Base-by-base conservation (phyloP, 2,329 filamentous ascomycete species). In the Cadophora malorum region DNA sequence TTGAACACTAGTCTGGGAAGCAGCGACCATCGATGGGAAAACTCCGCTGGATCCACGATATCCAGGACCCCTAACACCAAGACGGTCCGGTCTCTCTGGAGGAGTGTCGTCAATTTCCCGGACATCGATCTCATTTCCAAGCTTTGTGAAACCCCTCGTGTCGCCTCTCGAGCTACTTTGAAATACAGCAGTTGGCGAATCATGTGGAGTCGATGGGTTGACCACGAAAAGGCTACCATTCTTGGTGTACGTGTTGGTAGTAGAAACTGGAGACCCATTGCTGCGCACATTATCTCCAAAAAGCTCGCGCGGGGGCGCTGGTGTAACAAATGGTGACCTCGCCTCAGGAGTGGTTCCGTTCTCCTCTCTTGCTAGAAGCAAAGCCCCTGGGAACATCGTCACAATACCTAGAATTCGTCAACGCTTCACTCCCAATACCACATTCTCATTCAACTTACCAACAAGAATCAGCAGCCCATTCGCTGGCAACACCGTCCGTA, bases 401-500 rank as follows among this genome's bases (percentile, higher is more conserved):
- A 76, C 63, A 53, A 78, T 70, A 21, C 71, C 76, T 75, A 65
- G 1, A 33, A n/a, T 21, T 31, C 23, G 21, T 71, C 65, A 71
- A 66, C 53, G n/a, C 55, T 56, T 41, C 9, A 2, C 16, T 59
- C 19, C 19, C 16, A 41, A 19, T 47, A 45, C 31, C 12, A 45
- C 23, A 67, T 21, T 58, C 16, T 14, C 19, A 21, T 7, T 10
- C 14, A 16, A 74, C 75, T 64, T 35, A 76, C 76, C 74, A 69
- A 77, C 69, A 62, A 78, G 72, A 58, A 78, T 64, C 21, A 76
- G 64, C 38, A 78, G 69, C 5, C 76, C 76, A 50, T 66, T 74
- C 10, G 77, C 71, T 19, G 77, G 77, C 12, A 78, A 41, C n/a
- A 71, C 67, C 10, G 77, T 79, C 63, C 74, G 72, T 16, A 76